Evolutionary conservation across 2,329 filamentous ascomycete species (phyloP).

Genomic region (Lachnellula willkommii): DNA sequence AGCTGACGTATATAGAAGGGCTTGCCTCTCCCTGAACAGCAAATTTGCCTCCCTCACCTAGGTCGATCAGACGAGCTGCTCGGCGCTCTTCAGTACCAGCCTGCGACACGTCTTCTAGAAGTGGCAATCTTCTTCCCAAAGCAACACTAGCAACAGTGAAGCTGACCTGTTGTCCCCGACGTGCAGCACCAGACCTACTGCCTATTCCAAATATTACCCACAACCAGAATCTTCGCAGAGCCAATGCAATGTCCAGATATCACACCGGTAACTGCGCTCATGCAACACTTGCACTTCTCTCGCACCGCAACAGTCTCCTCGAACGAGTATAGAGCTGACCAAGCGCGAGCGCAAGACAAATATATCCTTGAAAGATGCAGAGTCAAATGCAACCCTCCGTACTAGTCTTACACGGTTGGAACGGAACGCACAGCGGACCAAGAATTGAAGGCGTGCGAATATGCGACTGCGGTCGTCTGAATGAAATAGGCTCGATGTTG

Average conservation of each 20-base stretch:
- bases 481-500: neutral
- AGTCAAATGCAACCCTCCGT: neutral
- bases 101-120: neutral
- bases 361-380: conserved; percentile 12
- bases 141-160: neutral
- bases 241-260: neutral
- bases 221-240: neutral
- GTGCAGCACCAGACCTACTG: conserved; percentile 8
- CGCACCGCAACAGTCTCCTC: neutral
- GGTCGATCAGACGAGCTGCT: neutral
- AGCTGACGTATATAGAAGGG: conserved; percentile 23
- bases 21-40: conserved; percentile 9
- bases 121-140: conserved; percentile 3
- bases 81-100: neutral
- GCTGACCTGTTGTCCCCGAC: conserved; percentile 6
- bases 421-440: neutral
- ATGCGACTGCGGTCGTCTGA: neutral
- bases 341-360: conserved; percentile 4
- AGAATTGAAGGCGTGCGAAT: neutral
- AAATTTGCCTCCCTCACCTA: conserved; percentile 7
- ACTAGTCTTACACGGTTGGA: neutral
- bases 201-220: conserved; percentile 6
- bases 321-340: conserved; percentile 1
- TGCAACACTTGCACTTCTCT: neutral
- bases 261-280: neutral